phyloP scores from a whole-genome alignment of 2,329 filamentous ascomycete species.

The Monilinia aucupariae region DNA sequence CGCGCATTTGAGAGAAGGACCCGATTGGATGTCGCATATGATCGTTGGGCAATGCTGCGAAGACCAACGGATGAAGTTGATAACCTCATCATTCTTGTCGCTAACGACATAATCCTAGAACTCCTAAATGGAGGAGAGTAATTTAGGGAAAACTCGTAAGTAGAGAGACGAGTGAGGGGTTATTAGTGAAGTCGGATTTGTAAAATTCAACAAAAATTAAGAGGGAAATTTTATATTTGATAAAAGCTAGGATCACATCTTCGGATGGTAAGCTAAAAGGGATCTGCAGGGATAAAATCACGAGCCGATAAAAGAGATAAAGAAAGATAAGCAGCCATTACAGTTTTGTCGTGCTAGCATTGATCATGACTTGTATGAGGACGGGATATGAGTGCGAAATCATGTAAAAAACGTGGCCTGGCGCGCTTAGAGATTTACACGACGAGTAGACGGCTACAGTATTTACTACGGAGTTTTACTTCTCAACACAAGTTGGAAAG shows the following conservation, averaged over 20 bases:
- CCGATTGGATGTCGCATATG: conserved; percentile 29
- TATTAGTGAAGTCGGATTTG: background rate
- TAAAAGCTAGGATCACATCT: conserved; percentile 12
- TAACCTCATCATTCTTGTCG: conserved; percentile 34
- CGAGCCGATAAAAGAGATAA: conserved; percentile 10
- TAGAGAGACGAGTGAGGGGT: background rate
- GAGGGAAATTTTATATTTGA: conserved; percentile 18
- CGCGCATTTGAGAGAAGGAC: conserved; percentile 28
- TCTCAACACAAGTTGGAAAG: no score
- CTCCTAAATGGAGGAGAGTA: conserved; percentile 5
- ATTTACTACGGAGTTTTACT: no score
- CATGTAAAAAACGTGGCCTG: no score
- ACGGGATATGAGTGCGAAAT: no score
- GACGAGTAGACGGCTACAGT: no score
- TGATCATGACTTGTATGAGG: no score
- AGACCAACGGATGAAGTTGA: conserved; percentile 32
- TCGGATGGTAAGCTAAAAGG: conserved; percentile 4
- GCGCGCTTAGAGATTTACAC: no score
- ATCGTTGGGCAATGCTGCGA: conserved; percentile 27
- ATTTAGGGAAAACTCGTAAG: conserved; percentile 1
- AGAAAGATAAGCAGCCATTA: background rate
- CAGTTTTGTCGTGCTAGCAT: no score
- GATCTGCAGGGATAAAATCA: conserved; percentile 7
- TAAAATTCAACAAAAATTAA: background rate
- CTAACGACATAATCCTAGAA: conserved; percentile 32